A percentile compares a stretch with the other conserved stretches of the same genome.
Conservation (phyloP, 495 filamentous ascomycete species). For the Schizothecium vesticola region DNA sequence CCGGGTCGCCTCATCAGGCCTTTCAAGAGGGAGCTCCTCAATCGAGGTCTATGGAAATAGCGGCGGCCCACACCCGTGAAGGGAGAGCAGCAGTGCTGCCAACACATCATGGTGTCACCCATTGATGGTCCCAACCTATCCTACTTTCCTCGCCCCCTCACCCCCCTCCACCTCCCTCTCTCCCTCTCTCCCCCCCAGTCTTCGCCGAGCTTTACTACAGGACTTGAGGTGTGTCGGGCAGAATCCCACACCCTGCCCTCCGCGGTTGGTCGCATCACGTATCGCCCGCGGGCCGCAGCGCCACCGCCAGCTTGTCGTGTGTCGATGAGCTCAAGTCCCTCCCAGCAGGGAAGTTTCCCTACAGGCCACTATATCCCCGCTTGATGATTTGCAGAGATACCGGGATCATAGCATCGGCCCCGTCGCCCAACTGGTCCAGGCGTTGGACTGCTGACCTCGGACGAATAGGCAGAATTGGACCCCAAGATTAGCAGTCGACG, state of each 20-base stretch:
- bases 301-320: conserved; percentile 6
- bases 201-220: not conserved
- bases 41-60: not conserved
- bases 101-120: conserved; percentile 26
- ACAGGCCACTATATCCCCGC: conserved; percentile 5
- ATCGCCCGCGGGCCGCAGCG: conserved; percentile 12
- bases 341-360: not conserved
- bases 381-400: not conserved
- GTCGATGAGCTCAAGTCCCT: not conserved
- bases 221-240: not conserved
- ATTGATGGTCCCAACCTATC: conserved; percentile 11
- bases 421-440: conserved; percentile 11
- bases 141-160: conserved; percentile 2
- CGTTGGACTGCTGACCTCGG: conserved; percentile 20
- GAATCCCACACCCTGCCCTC: conserved; percentile 7
- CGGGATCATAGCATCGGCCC: not conserved
- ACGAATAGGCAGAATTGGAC: conserved; percentile 25
- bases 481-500: conserved; percentile 16
- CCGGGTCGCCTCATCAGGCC: conserved; percentile 10
- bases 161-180: conserved; percentile 5
- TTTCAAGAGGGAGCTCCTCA: not conserved
- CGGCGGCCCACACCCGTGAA: conserved; percentile 8
- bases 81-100: conserved; percentile 21
- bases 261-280: conserved; percentile 13
- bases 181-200: not conserved